Evolutionary conservation across 78 protist species (phyloP), one percentile per base, ranked within the genome.

Genomic region (Dictyostelium capitatum): DNA sequence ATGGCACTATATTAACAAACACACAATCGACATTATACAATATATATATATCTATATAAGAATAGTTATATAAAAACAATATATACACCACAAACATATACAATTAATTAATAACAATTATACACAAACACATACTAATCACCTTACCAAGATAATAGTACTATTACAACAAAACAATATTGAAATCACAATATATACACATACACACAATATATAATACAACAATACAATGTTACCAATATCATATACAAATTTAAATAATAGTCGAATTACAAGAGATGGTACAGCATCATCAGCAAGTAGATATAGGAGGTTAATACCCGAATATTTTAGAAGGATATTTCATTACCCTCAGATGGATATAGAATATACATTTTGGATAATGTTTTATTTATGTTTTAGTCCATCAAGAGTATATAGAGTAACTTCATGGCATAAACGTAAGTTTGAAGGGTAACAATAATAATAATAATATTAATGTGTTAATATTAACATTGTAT

Each of bases 361-460:
- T 75, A 89, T 97, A n/a, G 99, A 98, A 75, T 89, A 92, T 70
- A 80, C 98, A 9, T 50, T 82, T 59, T 96, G 97, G 98, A 96
- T 92, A 78, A 96, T 97, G 97, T 59, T 95, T 54, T 37, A 95
- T 14, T 83, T 98, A 14, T 93, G 96, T 41, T 23, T 95, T 43
- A 80, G 54, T 41, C 99, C 99, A 7, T 30, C 83, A 6, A 19
- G 84, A 5, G 99, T 95, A 25, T 95, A 95, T 79, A 84, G 85
- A 77, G 92, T 47, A 30, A 95, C 97, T 8, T 80, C 92, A 14
- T 95, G 95, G 95, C 97, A 95, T 70, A 95, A 95, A 89, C 96
- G 97, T 95, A 77, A 6, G 89, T 53, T 19, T 41, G 10, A 28
- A 19, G 32, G 15, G 54, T 28, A 47, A 6, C 19, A 30, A 54